Conservation (phyloP, 805 yeast genomes). For the Lipomyces yamadae region DNA sequence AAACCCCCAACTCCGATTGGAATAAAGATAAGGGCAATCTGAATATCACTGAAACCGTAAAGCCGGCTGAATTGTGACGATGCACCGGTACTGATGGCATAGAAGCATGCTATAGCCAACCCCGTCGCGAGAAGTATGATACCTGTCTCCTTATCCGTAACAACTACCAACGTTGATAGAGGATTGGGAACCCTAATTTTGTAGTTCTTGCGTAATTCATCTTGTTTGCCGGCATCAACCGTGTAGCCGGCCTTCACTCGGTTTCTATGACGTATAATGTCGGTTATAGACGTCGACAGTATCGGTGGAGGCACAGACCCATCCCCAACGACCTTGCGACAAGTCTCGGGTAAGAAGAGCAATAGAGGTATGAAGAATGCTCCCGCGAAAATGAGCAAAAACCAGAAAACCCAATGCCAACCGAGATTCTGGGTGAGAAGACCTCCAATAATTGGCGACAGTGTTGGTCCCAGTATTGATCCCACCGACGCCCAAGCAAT, state of each 20-base stretch:
- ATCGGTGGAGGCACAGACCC: conserved; percentile 54
- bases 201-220: neutral
- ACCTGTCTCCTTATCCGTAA: conserved; percentile 5
- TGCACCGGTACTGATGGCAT: conserved; percentile 9
- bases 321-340: conserved; percentile 72
- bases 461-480: conserved; percentile 70
- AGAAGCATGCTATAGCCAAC: conserved; percentile 1
- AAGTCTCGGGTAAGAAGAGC: conserved; percentile 72
- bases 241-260: neutral
- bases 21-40: conserved; percentile 14
- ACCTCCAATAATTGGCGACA: conserved; percentile 75
- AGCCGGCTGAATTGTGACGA: conserved; percentile 1
- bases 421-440: conserved; percentile 53
- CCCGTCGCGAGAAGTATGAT: conserved; percentile 1
- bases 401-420: conserved; percentile 84
- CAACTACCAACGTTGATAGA: conserved; percentile 6
- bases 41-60: conserved; percentile 13
- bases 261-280: conserved; percentile 7
- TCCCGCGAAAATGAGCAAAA: conserved; percentile 69
- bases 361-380: conserved; percentile 45
- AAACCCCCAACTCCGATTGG: conserved; percentile 23
- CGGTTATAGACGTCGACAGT: conserved; percentile 4
- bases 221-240: neutral
- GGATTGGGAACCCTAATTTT: conserved; percentile 14
- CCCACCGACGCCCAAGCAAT: conserved; percentile 69